Conservation (phyloP, 2,329 filamentous ascomycete species). For the Cladosporium sp. region DNA sequence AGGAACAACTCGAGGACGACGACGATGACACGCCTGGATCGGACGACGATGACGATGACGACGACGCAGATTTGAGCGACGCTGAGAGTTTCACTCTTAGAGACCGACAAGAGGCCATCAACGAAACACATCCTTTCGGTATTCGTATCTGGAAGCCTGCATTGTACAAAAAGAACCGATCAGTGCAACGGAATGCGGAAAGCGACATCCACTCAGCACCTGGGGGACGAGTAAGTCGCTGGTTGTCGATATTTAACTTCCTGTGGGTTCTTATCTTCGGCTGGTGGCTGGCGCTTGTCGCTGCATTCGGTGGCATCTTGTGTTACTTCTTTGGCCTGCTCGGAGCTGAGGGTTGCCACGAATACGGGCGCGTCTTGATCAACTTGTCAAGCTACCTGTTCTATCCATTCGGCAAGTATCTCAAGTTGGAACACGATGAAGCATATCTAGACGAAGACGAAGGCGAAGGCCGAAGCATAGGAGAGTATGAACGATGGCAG, state of each 20-base stretch:
- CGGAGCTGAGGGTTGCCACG: conserved; percentile 73
- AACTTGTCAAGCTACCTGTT: conserved; percentile 84
- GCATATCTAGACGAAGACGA: conserved; percentile 92
- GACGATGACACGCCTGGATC: conserved; percentile 48
- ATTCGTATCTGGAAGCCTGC: conserved; percentile 99
- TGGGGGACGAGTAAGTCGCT: conserved; percentile 78
- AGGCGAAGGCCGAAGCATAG: conserved; percentile 93
- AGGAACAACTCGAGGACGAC: conserved; percentile 28
- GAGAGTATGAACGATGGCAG: conserved; percentile 99
- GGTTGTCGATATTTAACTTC: conserved; percentile 85
- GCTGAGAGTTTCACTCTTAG: conserved; percentile 97
- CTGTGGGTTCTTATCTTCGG: conserved; percentile 90
- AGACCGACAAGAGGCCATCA: conserved; percentile 95
- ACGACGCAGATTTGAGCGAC: conserved; percentile 76
- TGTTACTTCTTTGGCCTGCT: conserved; percentile 80
- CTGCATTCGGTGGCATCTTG: conserved; percentile 70
- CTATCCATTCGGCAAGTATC: conserved; percentile 96
- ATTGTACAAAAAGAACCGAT: conserved; percentile 94
- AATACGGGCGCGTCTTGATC: conserved; percentile 83
- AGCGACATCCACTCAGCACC: conserved; percentile 95
- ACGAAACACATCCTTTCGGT: conserved; percentile 97
- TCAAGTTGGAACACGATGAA: conserved; percentile 90
- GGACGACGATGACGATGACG: conserved; percentile 51
- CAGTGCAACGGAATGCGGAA: conserved; percentile 93
- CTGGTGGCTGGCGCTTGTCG: conserved; percentile 87